These are phyloP conservation scores for Malbranchea cinnamomea DNA, from an alignment of 2,329 filamentous ascomycete species.

Conservation along the genomic window DNA sequence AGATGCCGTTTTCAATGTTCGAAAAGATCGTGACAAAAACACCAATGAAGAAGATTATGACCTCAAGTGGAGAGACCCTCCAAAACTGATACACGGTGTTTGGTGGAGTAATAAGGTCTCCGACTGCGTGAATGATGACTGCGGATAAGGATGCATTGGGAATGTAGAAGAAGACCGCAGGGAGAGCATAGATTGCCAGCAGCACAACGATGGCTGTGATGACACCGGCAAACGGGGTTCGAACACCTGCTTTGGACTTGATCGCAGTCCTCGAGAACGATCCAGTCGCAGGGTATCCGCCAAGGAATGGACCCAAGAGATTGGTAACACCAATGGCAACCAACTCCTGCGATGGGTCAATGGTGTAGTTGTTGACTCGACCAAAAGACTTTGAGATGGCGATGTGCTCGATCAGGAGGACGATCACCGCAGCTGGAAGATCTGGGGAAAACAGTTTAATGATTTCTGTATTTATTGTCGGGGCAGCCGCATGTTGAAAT, in stretches of 20 bases:
- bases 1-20: slow-evolving; percentile 83
- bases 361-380: slow-evolving; percentile 87
- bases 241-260: slow-evolving; percentile 90
- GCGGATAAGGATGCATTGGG: slow-evolving; percentile 65
- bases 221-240: slow-evolving; percentile 77
- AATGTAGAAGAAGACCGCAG: slow-evolving; percentile 87
- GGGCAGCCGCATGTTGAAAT: slow-evolving; percentile 65
- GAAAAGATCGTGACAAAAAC: slow-evolving; percentile 81
- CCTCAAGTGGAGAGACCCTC: slow-evolving; percentile 79
- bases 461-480: slow-evolving; percentile 50
- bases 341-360: slow-evolving; percentile 90
- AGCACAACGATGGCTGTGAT: slow-evolving; percentile 78
- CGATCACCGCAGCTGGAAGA: slow-evolving; percentile 74
- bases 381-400: slow-evolving; percentile 96
- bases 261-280: slow-evolving; percentile 95
- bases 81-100: slow-evolving; percentile 92
- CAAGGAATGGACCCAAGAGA: slow-evolving; percentile 78
- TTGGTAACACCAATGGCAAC: slow-evolving; percentile 89
- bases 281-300: slow-evolving; percentile 81
- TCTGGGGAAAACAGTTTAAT: slow-evolving; percentile 55
- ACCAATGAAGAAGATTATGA: slow-evolving; percentile 83
- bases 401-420: slow-evolving; percentile 93
- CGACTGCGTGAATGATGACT: slow-evolving; percentile 92
- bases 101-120: slow-evolving; percentile 79
- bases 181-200: slow-evolving; percentile 75